These are phyloP conservation scores for Trichopus zeylanicus DNA, from an alignment of 116 monocot genomes.

Conservation along the genomic window DNA sequence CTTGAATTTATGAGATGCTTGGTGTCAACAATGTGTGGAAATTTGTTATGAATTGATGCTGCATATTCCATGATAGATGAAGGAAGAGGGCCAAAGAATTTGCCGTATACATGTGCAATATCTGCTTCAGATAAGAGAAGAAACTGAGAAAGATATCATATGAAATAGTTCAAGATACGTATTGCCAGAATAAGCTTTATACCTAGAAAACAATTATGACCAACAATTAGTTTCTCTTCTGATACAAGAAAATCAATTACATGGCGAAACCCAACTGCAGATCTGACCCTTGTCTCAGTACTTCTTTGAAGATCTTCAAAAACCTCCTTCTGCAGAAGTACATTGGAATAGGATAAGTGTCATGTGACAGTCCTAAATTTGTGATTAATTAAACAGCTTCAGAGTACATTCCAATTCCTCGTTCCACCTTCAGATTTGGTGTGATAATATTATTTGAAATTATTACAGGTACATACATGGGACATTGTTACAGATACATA, in stretches of 20 bases:
- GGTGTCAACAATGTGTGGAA: slow-evolving; percentile 78
- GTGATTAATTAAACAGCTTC: neutral
- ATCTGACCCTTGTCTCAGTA: slow-evolving; percentile 34
- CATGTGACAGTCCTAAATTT: neutral
- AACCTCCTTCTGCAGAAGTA: slow-evolving; percentile 49
- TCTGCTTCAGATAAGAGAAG: slow-evolving; percentile 45
- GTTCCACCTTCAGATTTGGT: no score
- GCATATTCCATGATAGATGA: slow-evolving; percentile 59
- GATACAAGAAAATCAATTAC: slow-evolving; percentile 83
- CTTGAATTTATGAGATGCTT: slow-evolving; percentile 56
- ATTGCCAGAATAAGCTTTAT: neutral
- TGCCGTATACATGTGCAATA: slow-evolving; percentile 73
- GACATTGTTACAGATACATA: no score
- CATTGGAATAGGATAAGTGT: neutral
- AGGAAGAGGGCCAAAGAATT: slow-evolving; percentile 86
- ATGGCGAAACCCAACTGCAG: slow-evolving; percentile 85
- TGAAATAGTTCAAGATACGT: slow-evolving; percentile 2
- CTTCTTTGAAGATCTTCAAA: slow-evolving; percentile 34
- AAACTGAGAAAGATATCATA: slow-evolving; percentile 7
- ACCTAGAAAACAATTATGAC: slow-evolving; percentile 94
- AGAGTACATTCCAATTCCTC: neutral
- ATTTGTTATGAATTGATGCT: slow-evolving; percentile 39
- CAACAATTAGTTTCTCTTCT: slow-evolving; percentile 80
- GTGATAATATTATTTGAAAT: no score
- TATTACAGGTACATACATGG: no score